Percentiles rank a stretch among this genome's conserved stretches.
phyloP scores from a whole-genome alignment of 2,329 filamentous ascomycete genomes.

The Verticillium tricorpus region DNA sequence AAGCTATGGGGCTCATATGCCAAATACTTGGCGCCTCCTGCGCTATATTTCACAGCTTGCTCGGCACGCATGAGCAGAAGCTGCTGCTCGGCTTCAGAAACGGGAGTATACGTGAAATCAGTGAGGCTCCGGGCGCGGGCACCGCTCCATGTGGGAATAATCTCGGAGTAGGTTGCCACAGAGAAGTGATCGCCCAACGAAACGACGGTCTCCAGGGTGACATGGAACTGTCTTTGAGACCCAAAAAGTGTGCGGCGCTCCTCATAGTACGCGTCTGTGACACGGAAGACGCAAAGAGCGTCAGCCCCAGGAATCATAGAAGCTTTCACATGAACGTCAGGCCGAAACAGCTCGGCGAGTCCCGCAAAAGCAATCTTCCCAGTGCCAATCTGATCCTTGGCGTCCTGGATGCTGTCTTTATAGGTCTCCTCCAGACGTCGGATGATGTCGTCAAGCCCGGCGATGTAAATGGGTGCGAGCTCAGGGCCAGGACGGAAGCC shows the following conservation, averaged over 20 bases:
- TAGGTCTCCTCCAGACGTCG: neutral
- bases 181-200: slow-evolving; percentile 6
- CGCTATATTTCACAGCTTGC: neutral
- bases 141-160: slow-evolving; percentile 3
- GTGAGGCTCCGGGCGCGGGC: neutral
- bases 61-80: neutral
- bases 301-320: neutral
- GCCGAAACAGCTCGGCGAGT: slow-evolving; percentile 4
- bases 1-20: slow-evolving; percentile 5
- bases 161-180: slow-evolving; percentile 4
- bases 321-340: slow-evolving; percentile 2
- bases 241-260: slow-evolving; percentile 5
- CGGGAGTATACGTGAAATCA: slow-evolving; percentile 4
- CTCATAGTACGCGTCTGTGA: slow-evolving; percentile 3
- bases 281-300: neutral
- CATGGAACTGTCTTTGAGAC: slow-evolving; percentile 3
- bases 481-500: neutral
- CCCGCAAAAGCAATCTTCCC: slow-evolving; percentile 2
- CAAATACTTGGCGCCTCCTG: slow-evolving; percentile 5
- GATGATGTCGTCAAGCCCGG: neutral
- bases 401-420: neutral
- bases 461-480: neutral
- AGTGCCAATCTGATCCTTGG: neutral
- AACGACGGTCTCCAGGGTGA: slow-evolving; percentile 4
- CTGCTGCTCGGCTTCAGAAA: neutral